A percentile compares a stretch with the other conserved stretches of the same genome.
phyloP scores from a whole-genome alignment of 495 filamentous ascomycete genomes.

The Chaetomium tenue region DNA sequence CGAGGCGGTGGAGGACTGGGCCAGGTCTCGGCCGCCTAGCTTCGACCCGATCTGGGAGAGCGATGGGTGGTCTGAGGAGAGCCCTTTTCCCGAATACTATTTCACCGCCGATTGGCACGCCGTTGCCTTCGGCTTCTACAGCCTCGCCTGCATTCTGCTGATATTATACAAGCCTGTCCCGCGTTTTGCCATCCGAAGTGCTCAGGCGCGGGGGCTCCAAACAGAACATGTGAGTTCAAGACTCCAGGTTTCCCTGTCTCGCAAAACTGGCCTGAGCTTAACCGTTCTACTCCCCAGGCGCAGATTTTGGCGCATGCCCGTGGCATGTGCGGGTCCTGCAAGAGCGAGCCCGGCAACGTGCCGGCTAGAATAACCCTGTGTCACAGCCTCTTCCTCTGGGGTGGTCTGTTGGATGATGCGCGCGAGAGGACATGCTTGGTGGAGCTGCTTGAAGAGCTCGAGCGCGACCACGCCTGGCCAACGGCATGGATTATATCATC shows the following conservation, averaged over 20 bases:
- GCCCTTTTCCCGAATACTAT: slow-evolving; percentile 1
- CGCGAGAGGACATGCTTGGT: slow-evolving; percentile 1
- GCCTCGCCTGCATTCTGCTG: neutral
- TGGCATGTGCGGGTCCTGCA: neutral
- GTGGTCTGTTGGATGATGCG: neutral
- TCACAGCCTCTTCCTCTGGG: slow-evolving; percentile 6
- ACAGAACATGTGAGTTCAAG: slow-evolving; percentile 3
- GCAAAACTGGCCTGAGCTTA: neutral
- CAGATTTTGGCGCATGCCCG: neutral
- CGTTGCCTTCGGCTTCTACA: neutral
- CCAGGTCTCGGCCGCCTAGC: slow-evolving; percentile 1
- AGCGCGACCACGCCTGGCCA: slow-evolving; percentile 7
- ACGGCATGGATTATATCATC: slow-evolving; percentile 3
- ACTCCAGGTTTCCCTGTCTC: neutral
- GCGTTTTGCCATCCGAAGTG: neutral
- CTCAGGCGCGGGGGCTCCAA: neutral
- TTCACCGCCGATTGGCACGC: slow-evolving; percentile 2
- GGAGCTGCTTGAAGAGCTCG: slow-evolving; percentile 4
- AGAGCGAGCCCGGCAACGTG: neutral
- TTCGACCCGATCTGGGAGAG: slow-evolving; percentile 1
- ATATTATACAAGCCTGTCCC: slow-evolving; percentile 1
- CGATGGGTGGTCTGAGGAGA: neutral
- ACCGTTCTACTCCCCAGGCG: neutral
- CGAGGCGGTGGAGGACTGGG: neutral
- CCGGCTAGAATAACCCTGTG: slow-evolving; percentile 5